Evolutionary conservation across 495 filamentous ascomycete species (phyloP).

Genomic region (Annulohypoxylon stygium): DNA sequence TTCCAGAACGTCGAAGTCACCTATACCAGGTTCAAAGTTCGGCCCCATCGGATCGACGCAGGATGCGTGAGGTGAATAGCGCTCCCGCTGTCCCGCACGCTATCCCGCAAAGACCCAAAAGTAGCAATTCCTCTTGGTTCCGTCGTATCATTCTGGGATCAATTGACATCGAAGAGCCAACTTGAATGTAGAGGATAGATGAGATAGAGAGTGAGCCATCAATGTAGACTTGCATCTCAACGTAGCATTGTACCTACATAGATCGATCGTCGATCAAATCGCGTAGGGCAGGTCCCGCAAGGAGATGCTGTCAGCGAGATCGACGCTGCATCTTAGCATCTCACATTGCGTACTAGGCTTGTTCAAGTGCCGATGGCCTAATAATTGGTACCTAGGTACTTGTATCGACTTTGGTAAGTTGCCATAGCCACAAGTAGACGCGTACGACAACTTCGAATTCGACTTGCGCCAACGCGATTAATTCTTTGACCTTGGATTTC

Average conservation of each 20-base stretch:
- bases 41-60: constrained; percentile 75
- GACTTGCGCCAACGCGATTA: background rate
- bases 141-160: background rate
- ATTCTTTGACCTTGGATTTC: background rate
- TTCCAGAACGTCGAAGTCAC: constrained; percentile 60
- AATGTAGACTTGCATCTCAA: background rate
- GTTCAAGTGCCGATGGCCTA: background rate
- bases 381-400: background rate
- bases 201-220: background rate
- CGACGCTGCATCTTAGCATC: background rate
- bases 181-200: constrained; percentile 18
- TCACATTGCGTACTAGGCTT: background rate
- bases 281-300: background rate
- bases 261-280: constrained; percentile 2
- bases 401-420: constrained; percentile 3
- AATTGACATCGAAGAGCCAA: background rate
- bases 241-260: background rate
- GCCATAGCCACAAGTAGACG: background rate
- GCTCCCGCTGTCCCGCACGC: constrained; percentile 15
- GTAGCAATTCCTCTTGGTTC: constrained; percentile 5
- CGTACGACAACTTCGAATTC: background rate
- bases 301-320: constrained; percentile 7
- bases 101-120: background rate
- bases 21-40: constrained; percentile 74
- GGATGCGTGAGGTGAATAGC: constrained; percentile 31